Base-by-base conservation (phyloP, 345 rosid genomes). In the Lepidium aucheri region DNA sequence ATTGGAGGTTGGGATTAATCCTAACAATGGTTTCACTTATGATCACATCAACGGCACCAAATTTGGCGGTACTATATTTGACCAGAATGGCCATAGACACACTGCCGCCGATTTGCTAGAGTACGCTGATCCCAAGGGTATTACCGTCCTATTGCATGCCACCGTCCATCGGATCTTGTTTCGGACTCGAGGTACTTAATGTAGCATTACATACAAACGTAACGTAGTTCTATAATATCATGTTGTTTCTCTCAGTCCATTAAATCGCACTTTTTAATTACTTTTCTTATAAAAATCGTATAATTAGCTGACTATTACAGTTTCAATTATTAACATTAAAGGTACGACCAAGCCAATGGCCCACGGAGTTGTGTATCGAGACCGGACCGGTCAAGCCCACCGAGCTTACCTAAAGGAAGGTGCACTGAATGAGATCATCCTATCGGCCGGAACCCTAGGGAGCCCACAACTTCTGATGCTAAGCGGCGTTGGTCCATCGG, bases 391-490 rank as follows among this genome's bases (percentile, higher is more conserved):
- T 13, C 61, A 43, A 6, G 70, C 45, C 42, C 84, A 70, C 73
- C 71, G 49, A 45, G 89, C 87, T 9, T 78, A 76, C 68, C 60
- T 89, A 39, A 79, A 77, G 18, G 47, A 63, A 15, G 77, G 80
- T 39, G 22, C 74, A 28, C 70, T 59, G 13, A 82, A 67, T 53
- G 93, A 89, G 77, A 69, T 85, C 44, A 85, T 86, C 11, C 5
- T 83, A 26, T 67, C 91, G 0, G 84, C 93, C 0, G 93, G 93
- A 2, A 86, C 96, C 22, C 20, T 89, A 0, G 91, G 94, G 14
- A 89, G 94, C 77, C 94, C 96, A 56, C 94, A 86, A 12, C 68
- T 89, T 1, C 54, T 89, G 49, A 79, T 89, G 87, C 57, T 89
- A 52, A 89, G 91, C 4, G 93, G 94, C 0, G 66, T 89, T 3